Conservation (phyloP, 2,329 filamentous ascomycete genomes). For the Bipolaris sorokiniana region DNA sequence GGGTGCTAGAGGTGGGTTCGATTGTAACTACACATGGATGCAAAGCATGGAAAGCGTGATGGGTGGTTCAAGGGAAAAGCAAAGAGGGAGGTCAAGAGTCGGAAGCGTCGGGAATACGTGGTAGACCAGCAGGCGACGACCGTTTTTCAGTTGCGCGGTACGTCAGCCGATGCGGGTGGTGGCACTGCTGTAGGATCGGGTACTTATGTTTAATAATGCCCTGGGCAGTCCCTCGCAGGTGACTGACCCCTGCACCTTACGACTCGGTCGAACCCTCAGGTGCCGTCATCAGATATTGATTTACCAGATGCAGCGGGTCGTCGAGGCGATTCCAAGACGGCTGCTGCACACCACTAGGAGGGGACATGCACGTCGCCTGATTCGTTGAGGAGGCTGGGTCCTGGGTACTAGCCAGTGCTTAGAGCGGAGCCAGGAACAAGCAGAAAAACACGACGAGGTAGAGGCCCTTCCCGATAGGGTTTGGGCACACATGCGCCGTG, state of each 20-base stretch:
- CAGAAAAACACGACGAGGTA: constrained; percentile 10
- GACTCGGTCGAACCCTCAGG: constrained; percentile 8
- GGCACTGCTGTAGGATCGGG: constrained; percentile 23
- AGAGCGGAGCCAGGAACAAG: constrained; percentile 16
- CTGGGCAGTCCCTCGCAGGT: constrained; percentile 14
- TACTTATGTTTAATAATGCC: constrained; percentile 33
- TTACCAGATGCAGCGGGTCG: constrained; percentile 11
- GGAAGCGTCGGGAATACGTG: constrained; percentile 24
- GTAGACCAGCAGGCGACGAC: constrained; percentile 30
- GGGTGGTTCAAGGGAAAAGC: constrained; percentile 16
- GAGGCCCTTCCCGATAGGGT: neutral
- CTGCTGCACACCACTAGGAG: constrained; percentile 7
- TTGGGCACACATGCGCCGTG: constrained; percentile 5
- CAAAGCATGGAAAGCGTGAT: constrained; percentile 19
- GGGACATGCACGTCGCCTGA: constrained; percentile 1
- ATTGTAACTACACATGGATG: constrained; percentile 30
- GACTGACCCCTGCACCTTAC: constrained; percentile 18
- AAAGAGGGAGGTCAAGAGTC: constrained; percentile 14
- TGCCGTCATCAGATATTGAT: constrained; percentile 19
- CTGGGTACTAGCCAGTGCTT: neutral
- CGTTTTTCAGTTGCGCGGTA: constrained; percentile 29
- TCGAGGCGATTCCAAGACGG: neutral
- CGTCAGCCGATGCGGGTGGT: constrained; percentile 31
- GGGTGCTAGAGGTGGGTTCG: constrained; percentile 24
- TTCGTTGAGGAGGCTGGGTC: neutral